phyloP scores from a whole-genome alignment of 2,329 filamentous ascomycete species.

The Iodosphaeria phyllophila region DNA sequence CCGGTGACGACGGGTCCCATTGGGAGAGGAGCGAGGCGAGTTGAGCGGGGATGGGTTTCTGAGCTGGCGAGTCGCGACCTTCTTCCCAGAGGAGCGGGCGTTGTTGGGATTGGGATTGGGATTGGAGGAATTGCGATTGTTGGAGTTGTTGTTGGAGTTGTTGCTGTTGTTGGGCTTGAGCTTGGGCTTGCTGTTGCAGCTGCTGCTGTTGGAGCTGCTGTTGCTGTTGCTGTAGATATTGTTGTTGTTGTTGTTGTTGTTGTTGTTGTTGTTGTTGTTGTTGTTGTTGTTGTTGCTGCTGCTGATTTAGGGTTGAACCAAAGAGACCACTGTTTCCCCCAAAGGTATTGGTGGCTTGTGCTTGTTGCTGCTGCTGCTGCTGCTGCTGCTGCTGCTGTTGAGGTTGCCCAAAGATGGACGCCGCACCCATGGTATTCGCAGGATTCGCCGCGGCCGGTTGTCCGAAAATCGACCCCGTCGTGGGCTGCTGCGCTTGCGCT shows the following conservation, averaged over 20 bases:
- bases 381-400: constrained; percentile 19
- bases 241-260: constrained; percentile 14
- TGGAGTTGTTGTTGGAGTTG: constrained; percentile 21
- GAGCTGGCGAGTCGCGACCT: constrained; percentile 24
- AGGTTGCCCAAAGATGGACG: constrained; percentile 20
- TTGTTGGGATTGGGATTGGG: constrained; percentile 2
- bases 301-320: constrained; percentile 14
- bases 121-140: constrained; percentile 31
- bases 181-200: constrained; percentile 16
- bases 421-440: constrained; percentile 1
- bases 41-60: constrained; percentile 59
- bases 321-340: constrained; percentile 14
- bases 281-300: constrained; percentile 17
- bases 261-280: constrained; percentile 22
- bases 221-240: constrained; percentile 11
- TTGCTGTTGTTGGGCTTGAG: constrained; percentile 8
- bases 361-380: constrained; percentile 9
- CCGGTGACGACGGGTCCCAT: constrained; percentile 52
- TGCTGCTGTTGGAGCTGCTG: constrained; percentile 19
- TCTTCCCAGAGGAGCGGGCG: constrained; percentile 12
- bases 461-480: constrained; percentile 8
- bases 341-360: constrained; percentile 7
- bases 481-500: constrained; percentile 8
- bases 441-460: constrained; percentile 8
- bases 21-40: constrained; percentile 52